These are phyloP conservation scores for Backusella circina DNA, from an alignment of 192 early-diverging fungal genomes.

Conservation along the genomic window DNA sequence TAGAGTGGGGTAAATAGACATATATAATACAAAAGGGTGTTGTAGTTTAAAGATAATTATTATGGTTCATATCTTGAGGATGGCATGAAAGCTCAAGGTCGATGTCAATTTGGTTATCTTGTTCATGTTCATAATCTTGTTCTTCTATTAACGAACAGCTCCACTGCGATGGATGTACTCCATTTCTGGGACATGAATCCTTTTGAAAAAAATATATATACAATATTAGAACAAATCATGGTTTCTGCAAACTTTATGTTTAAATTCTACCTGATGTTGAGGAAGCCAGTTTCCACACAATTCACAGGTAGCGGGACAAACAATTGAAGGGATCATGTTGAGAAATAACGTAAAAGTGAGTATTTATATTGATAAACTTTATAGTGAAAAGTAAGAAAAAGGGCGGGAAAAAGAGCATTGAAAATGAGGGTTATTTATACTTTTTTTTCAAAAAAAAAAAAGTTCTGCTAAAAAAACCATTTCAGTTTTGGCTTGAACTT, in stretches of 20 bases:
- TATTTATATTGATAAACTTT: background rate
- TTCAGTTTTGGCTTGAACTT: background rate
- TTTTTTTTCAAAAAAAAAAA: background rate
- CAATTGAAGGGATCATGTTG: background rate
- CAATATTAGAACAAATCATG: background rate
- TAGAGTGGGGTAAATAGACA: background rate
- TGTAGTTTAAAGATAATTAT: background rate
- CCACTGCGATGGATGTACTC: constrained; percentile 10
- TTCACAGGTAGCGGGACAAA: constrained; percentile 28
- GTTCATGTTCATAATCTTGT: background rate
- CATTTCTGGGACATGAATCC: constrained; percentile 1
- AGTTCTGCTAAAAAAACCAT: background rate
- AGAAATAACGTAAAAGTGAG: background rate
- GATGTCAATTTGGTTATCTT: background rate
- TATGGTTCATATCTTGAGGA: background rate
- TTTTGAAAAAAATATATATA: background rate
- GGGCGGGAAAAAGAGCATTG: background rate
- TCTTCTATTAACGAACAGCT: background rate
- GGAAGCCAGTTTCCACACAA: constrained; percentile 28
- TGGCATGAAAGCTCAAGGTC: background rate
- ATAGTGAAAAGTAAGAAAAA: background rate
- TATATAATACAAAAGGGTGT: background rate
- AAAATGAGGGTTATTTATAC: background rate
- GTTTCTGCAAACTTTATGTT: background rate
- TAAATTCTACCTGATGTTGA: constrained; percentile 15